These are phyloP conservation scores for Inga laurina DNA, from an alignment of 306 rosid species.

Conservation along the genomic window DNA sequence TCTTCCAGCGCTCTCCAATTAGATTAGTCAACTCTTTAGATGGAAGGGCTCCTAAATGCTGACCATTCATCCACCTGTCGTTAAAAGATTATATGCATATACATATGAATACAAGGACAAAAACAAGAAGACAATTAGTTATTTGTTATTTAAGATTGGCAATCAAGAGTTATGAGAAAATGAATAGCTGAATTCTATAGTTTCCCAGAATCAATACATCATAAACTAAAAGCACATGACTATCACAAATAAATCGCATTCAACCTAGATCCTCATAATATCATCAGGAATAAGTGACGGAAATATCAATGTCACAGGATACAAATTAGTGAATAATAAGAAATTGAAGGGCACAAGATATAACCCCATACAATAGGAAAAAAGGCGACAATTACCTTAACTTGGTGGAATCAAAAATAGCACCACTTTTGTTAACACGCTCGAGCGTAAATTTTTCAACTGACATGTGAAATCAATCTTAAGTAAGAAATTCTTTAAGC, in stretches of 20 bases:
- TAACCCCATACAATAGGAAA: slow-evolving; percentile 17
- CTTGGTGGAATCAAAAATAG: slow-evolving; percentile 80
- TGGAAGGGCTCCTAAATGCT: slow-evolving; percentile 75
- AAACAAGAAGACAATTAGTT: too few relatives aligned
- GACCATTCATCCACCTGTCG: slow-evolving; percentile 98
- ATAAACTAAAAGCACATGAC: not conserved
- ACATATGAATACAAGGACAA: not conserved
- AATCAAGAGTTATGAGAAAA: slow-evolving; percentile 2
- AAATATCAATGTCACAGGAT: not conserved
- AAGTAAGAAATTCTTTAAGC: slow-evolving; percentile 23
- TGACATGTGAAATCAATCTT: slow-evolving; percentile 31
- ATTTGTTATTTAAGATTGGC: not conserved
- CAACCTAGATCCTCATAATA: too few relatives aligned
- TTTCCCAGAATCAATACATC: slow-evolving; percentile 16
- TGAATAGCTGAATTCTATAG: not conserved
- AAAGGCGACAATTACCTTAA: slow-evolving; percentile 51
- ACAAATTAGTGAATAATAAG: not conserved
- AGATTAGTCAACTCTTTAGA: slow-evolving; percentile 66
- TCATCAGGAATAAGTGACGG: not conserved
- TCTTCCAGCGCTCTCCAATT: slow-evolving; percentile 79
- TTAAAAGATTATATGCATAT: slow-evolving; percentile 11
- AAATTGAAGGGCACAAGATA: slow-evolving; percentile 8
- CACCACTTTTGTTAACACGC: slow-evolving; percentile 92
- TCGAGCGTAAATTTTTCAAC: slow-evolving; percentile 87
- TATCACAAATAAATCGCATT: not conserved